phyloP scores from a whole-genome alignment of 208 protist species.

The Leishmania braziliensis region DNA sequence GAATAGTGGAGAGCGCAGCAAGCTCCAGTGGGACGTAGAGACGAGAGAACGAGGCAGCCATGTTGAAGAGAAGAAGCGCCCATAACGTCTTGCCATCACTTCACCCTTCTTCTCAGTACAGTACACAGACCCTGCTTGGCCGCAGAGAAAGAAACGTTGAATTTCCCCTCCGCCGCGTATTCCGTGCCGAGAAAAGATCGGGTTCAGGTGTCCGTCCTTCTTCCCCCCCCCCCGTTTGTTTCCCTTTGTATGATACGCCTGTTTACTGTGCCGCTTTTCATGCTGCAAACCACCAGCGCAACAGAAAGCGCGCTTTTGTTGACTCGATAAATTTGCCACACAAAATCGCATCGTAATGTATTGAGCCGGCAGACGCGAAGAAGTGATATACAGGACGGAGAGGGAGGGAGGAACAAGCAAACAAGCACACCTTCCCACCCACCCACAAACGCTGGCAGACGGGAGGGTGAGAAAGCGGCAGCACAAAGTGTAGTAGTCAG shows the following conservation, averaged over 20 bases:
- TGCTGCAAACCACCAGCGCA: background rate
- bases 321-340: background rate
- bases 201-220: too few species aligned
- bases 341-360: too few species aligned
- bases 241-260: too few species aligned
- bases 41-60: background rate
- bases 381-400: background rate
- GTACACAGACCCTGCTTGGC: background rate
- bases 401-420: background rate
- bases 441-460: background rate
- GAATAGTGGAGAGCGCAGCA: background rate
- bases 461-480: background rate
- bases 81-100: background rate
- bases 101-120: background rate
- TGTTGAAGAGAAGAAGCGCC: background rate
- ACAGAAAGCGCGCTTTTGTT: background rate
- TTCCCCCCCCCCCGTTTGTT: too few species aligned
- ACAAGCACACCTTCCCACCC: background rate
- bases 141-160: background rate
- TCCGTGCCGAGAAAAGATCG: background rate
- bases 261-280: background rate
- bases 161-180: background rate
- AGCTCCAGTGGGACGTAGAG: background rate
- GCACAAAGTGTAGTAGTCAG: background rate
- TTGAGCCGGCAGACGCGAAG: background rate